These are phyloP conservation scores for Puccinia hordei DNA, from an alignment of 1,284 basidiomycete genomes.

Conservation along the genomic window DNA sequence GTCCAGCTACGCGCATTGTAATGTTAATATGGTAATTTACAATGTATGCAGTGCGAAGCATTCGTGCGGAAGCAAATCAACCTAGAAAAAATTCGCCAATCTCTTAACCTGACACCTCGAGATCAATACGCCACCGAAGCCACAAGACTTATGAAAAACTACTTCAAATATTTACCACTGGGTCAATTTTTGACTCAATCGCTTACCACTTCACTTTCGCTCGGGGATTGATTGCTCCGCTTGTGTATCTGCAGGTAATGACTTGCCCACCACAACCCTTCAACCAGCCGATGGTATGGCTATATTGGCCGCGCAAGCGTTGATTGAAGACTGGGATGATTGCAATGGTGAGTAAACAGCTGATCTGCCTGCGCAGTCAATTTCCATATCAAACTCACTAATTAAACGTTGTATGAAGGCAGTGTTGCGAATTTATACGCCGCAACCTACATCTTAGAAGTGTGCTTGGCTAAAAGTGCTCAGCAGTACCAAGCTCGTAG, in stretches of 20 bases:
- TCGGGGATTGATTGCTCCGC: background rate
- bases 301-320: conserved; percentile 71
- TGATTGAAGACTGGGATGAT: conserved; percentile 68
- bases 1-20: too few species aligned
- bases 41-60: too few species aligned
- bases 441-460: conserved; percentile 71
- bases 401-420: conserved; percentile 55
- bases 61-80: conserved; percentile 36
- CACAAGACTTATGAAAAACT: conserved; percentile 16
- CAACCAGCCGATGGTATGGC: conserved; percentile 84
- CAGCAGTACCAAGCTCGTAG: conserved; percentile 75
- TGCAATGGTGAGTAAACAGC: background rate
- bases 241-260: conserved; percentile 58
- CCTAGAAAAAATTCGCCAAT: conserved; percentile 30
- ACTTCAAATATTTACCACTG: conserved; percentile 33
- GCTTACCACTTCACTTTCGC: background rate
- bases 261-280: conserved; percentile 73
- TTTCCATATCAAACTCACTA: conserved; percentile 1
- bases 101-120: background rate
- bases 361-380: conserved; percentile 45
- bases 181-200: conserved; percentile 41
- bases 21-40: too few species aligned
- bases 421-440: conserved; percentile 68
- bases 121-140: conserved; percentile 18
- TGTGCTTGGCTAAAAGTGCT: conserved; percentile 71